Base-by-base conservation (phyloP, 2,329 filamentous ascomycete genomes). In the Fusarium sp. region DNA sequence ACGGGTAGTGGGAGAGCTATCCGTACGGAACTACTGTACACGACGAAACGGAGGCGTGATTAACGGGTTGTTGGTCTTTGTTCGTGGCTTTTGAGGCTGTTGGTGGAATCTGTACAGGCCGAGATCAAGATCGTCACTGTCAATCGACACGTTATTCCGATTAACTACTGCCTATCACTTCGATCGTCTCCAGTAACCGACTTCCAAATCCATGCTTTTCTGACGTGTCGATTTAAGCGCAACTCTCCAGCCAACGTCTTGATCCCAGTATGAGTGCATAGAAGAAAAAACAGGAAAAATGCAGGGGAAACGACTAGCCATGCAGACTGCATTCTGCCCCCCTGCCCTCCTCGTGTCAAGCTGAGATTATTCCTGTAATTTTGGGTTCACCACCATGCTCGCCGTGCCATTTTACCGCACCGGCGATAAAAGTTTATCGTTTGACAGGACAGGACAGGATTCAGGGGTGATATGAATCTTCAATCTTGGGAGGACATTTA, bases 141-240 rank as follows among this genome's bases (percentile, higher is more conserved):
- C 18, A 28, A 18, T 36, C 32, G 10, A 50, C 10, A 36, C 39
- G 20, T 26, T 38, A 18, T 38, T 15, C 55, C 41, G 30, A 58
- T 58, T n/a, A 58, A 26, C 55, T 58, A 57, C 41, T 58, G 55
- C 20, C 30, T 36, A 50, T 58, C 55, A 58, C 41, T 50, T n/a
- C 8, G n/a, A 36, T 48, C 17, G 20, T 34, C n/a, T 48, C 28
- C 30, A 32, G 9, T 41, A 17, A 30, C 51, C 22, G 24, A 41
- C 20, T 41, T 39, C 39, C 17, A 22, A 41, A 32, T 17, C 44
- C 50, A 14, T 57, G 50, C 50, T n/a, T 22, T 38, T 18, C 30
- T 44, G 38, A 51, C n/a, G 28, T 63, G 57, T 65, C 57, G 65
- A 55, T 47, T 24, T 54, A 68, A 68, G 47, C 54, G 54, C 54